These are phyloP conservation scores for Globisporangium canariense DNA, from an alignment of 352 stramenopile species.

Conservation along the genomic window DNA sequence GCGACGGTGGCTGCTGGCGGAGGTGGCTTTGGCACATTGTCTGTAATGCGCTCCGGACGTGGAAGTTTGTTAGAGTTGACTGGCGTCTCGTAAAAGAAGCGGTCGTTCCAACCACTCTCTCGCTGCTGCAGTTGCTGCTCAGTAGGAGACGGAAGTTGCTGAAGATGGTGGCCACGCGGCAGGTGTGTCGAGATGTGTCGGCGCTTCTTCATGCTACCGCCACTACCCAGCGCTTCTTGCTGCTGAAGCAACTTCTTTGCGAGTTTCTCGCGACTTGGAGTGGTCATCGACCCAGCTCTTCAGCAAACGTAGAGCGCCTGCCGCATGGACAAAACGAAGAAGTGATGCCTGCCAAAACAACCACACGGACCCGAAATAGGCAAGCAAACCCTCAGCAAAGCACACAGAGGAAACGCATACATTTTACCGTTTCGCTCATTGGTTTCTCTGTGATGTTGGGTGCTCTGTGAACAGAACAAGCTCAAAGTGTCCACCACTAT, in stretches of 20 bases:
- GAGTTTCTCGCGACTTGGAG: conserved; percentile 38
- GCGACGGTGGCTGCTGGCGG: conserved; percentile 9
- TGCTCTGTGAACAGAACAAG: background rate
- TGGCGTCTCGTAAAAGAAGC: conserved; percentile 56
- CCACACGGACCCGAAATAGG: conserved; percentile 9
- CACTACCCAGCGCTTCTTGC: conserved; percentile 2
- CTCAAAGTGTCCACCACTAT: background rate
- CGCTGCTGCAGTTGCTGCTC: conserved; percentile 54
- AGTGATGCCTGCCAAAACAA: conserved; percentile 9
- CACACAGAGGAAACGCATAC: conserved; percentile 7
- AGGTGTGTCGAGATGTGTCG: conserved; percentile 18
- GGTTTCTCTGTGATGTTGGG: background rate
- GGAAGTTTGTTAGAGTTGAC: conserved; percentile 43
- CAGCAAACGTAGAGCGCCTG: background rate
- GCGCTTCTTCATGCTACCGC: conserved; percentile 18
- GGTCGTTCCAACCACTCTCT: conserved; percentile 74
- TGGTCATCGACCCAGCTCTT: conserved; percentile 30
- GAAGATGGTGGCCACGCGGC: conserved; percentile 30
- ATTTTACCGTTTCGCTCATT: conserved; percentile 6
- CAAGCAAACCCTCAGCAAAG: background rate
- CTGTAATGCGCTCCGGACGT: conserved; percentile 22
- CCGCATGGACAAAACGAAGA: background rate
- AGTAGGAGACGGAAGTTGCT: conserved; percentile 36
- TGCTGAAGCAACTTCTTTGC: conserved; percentile 47
- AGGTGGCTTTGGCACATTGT: conserved; percentile 21